Percentiles rank a stretch among this genome's conserved stretches.
These are phyloP conservation scores for Mycena olivaceomarginata DNA, from an alignment of 768 basidiomycete genomes.

Conservation along the genomic window DNA sequence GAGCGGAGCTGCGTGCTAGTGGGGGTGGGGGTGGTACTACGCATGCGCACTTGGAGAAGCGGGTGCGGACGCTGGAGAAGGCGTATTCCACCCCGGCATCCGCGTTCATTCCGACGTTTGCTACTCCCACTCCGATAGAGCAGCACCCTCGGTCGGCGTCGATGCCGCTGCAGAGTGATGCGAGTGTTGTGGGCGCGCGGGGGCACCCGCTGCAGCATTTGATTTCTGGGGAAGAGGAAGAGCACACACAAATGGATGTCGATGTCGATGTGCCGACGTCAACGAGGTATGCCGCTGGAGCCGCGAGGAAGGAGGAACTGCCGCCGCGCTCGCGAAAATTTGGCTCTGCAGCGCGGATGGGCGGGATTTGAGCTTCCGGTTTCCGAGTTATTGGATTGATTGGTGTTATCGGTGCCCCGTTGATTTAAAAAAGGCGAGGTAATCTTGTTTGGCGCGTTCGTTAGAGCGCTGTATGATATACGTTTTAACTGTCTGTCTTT, in stretches of 20 bases:
- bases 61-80: neutral
- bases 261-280: neutral
- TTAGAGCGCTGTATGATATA: too few species aligned
- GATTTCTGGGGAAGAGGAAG: neutral
- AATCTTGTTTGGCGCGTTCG: too few species aligned
- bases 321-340: conserved; percentile 24
- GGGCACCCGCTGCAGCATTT: conserved; percentile 16
- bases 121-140: too few species aligned
- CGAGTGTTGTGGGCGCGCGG: neutral
- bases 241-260: neutral
- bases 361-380: too few species aligned
- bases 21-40: too few species aligned
- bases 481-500: too few species aligned
- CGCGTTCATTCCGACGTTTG: too few species aligned
- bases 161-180: neutral
- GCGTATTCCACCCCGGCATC: neutral
- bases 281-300: too few species aligned
- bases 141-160: neutral
- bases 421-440: too few species aligned
- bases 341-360: neutral
- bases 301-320: neutral
- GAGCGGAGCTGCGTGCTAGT: neutral
- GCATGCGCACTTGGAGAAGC: neutral
- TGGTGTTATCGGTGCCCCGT: too few species aligned
- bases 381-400: too few species aligned